Evolutionary conservation across 129 eudicot genomes (phyloP), one percentile per base, ranked within the genome.

Genomic region (Smallanthus sonchifolius): DNA sequence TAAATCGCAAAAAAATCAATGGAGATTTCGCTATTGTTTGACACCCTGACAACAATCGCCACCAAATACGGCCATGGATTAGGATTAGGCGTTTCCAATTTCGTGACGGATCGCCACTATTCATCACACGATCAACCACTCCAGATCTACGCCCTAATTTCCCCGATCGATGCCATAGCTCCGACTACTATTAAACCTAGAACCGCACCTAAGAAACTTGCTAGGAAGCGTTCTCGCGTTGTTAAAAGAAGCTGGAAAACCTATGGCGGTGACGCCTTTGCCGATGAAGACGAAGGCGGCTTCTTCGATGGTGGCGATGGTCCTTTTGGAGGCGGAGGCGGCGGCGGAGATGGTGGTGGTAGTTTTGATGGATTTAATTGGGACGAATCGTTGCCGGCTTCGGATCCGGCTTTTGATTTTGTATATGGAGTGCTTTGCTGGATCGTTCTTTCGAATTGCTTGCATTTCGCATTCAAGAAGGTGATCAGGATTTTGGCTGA

Each of bases 401-500:
- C 86, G 1, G 86, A 82, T 82, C 86, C 86, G 52, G 86, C 86
- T 10, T 82, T 82, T 73, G 86, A 82, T 78, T 52, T 77, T 67
- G 83, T 82, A 1, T 82, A 82, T 43, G 70, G 61, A 32, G 77
- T 82, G 14, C 73, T 82, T 43, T 82, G 77, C 14, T 82, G 86
- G 86, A 72, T 78, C 16, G 76, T 82, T 7, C 68, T 82, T 0
- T 82, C 83, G 62, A 82, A 82, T 67, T 82, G 86, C 45, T 68
- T 82, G 66, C 86, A 82, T 52, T 82, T 78, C 39, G 86, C 86
- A 7, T 38, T 82, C 20, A 82, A 82, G 72, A 82, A 74, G 72
- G 66, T 78, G 34, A 11, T 82, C 24, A 75, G 81, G 81, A 81
- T 61, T 16, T 10, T 74, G 57, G 74, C 76, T 49, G 73, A 66